Conservation (phyloP, 768 basidiomycete genomes). For the Leccinum obscurum region DNA sequence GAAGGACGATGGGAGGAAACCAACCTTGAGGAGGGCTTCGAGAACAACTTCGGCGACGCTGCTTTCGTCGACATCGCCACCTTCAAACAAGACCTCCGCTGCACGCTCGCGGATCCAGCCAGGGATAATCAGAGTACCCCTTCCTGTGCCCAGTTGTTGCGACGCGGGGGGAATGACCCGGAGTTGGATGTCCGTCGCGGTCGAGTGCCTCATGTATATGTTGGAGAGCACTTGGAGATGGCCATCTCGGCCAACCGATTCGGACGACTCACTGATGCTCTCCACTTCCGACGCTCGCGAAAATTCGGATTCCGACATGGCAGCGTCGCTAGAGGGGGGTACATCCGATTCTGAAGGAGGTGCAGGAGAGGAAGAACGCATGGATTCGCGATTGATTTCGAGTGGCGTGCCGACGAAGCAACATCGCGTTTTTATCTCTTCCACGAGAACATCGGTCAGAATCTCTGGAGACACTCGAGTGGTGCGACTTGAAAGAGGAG, state of each 20-base stretch:
- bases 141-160: slow-evolving; percentile 70
- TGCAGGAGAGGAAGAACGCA: slow-evolving; percentile 33
- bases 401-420: slow-evolving; percentile 81
- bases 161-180: slow-evolving; percentile 64
- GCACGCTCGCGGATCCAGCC: slow-evolving; percentile 95
- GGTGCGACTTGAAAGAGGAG: slow-evolving; percentile 61
- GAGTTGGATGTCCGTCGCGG: slow-evolving; percentile 71
- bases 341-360: slow-evolving; percentile 40
- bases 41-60: slow-evolving; percentile 83
- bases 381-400: slow-evolving; percentile 36
- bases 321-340: slow-evolving; percentile 50
- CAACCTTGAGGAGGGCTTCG: slow-evolving; percentile 73
- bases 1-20: not conserved
- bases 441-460: slow-evolving; percentile 76
- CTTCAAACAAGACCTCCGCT: slow-evolving; percentile 88
- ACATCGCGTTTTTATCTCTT: slow-evolving; percentile 87
- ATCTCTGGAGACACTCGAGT: slow-evolving; percentile 76
- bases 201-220: slow-evolving; percentile 46
- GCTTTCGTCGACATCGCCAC: slow-evolving; percentile 84
- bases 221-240: slow-evolving; percentile 27
- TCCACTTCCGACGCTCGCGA: slow-evolving; percentile 52
- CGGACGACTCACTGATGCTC: slow-evolving; percentile 46
- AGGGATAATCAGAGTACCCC: slow-evolving; percentile 80
- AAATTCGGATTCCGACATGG: slow-evolving; percentile 69
- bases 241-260: not conserved